Evolutionary conservation across 1,284 basidiomycete species (phyloP).

Genomic region (Meripilus lineatus): DNA sequence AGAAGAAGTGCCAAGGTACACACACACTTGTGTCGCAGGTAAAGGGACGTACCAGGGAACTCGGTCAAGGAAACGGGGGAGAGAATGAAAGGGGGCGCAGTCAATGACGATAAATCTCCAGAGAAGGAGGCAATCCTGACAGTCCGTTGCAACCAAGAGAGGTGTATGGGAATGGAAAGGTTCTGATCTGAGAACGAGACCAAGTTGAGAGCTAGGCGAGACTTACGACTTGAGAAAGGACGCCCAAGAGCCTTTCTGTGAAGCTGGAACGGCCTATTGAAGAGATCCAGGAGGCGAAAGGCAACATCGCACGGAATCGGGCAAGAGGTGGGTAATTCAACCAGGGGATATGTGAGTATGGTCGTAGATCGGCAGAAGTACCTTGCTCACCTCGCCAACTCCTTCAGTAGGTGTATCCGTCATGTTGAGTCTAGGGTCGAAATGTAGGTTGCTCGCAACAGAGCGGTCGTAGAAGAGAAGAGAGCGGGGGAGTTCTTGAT

Average conservation of each 20-base stretch:
- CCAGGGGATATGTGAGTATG: neutral
- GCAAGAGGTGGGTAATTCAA: neutral
- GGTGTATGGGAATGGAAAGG: constrained; percentile 5
- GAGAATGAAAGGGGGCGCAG: constrained; percentile 92
- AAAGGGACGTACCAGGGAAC: constrained; percentile 65
- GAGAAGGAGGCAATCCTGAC: constrained; percentile 76
- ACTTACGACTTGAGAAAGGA: constrained; percentile 79
- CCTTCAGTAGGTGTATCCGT: neutral
- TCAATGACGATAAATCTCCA: constrained; percentile 91
- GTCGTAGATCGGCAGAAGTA: neutral
- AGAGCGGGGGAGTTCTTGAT: no score
- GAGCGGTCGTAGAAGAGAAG: no score
- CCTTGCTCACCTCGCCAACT: neutral
- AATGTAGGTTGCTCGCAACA: no score
- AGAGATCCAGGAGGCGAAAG: neutral
- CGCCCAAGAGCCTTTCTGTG: constrained; percentile 73
- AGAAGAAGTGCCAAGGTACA: no score
- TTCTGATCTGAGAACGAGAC: neutral
- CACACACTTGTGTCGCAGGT: no score
- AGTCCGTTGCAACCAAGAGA: neutral
- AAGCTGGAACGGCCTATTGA: constrained; percentile 62
- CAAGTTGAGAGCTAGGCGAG: constrained; percentile 1
- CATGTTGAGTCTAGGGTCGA: neutral
- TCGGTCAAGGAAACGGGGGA: constrained; percentile 84
- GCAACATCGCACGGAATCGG: neutral